These are phyloP conservation scores for Neurospora sp. DNA, from an alignment of 495 filamentous ascomycete species.

Conservation along the genomic window DNA sequence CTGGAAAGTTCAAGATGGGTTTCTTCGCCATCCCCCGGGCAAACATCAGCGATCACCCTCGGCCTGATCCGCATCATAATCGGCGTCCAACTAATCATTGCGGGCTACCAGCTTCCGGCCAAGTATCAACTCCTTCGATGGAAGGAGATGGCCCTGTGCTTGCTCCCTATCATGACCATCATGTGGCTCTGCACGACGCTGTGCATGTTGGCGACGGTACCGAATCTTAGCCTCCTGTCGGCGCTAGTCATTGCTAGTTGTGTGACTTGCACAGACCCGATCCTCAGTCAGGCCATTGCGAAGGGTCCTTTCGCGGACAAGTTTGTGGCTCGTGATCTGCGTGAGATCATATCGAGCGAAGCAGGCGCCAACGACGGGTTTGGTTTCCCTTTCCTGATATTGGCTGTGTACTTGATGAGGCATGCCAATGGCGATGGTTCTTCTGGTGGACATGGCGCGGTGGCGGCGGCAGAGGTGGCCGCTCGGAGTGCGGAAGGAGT, in stretches of 20 bases:
- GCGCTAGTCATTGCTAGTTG: constrained; percentile 52
- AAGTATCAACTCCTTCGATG: constrained; percentile 68
- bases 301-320: constrained; percentile 55
- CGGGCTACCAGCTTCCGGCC: constrained; percentile 76
- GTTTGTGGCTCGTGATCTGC: constrained; percentile 44
- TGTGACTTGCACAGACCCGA: constrained; percentile 52
- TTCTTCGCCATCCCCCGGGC: constrained; percentile 21
- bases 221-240: constrained; percentile 34
- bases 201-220: constrained; percentile 64
- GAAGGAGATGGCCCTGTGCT: constrained; percentile 60
- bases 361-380: constrained; percentile 54
- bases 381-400: constrained; percentile 49
- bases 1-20: constrained; percentile 37
- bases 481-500: constrained; percentile 49
- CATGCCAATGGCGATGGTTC: constrained; percentile 35
- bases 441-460: neutral
- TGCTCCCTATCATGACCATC: constrained; percentile 75
- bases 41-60: constrained; percentile 37
- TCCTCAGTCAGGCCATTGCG: constrained; percentile 50
- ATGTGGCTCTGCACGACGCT: constrained; percentile 80
- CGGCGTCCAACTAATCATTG: constrained; percentile 57
- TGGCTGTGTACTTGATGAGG: constrained; percentile 44
- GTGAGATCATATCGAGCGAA: constrained; percentile 54
- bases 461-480: constrained; percentile 6
- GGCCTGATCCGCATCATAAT: constrained; percentile 43